Conservation (phyloP, 2,329 filamentous ascomycete genomes). For the Penicillium sp. region DNA sequence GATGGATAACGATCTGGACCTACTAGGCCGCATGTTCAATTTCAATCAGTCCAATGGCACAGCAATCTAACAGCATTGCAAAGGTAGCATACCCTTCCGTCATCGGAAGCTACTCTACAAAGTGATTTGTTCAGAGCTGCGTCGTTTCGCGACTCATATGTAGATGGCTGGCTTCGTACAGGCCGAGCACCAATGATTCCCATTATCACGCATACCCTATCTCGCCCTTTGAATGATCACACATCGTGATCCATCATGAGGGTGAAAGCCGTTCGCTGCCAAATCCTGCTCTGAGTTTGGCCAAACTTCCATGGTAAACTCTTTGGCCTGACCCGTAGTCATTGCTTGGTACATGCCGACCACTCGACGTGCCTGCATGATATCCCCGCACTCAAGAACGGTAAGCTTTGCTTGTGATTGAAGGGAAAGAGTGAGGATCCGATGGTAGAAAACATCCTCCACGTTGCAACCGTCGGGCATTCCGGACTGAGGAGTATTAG, state of each 20-base stretch:
- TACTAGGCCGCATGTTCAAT: slow-evolving; percentile 9
- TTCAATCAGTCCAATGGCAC: neutral
- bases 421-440: slow-evolving; percentile 28
- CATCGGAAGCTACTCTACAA: neutral
- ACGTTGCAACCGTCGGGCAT: slow-evolving; percentile 1
- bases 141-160: neutral
- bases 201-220: neutral
- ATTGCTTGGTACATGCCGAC: slow-evolving; percentile 19
- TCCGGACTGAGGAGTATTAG: slow-evolving; percentile 19
- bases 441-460: slow-evolving; percentile 39
- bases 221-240: slow-evolving; percentile 17
- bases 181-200: neutral
- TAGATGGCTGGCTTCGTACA: neutral
- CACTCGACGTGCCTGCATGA: slow-evolving; percentile 34
- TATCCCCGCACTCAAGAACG: slow-evolving; percentile 40
- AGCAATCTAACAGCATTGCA: neutral
- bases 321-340: neutral
- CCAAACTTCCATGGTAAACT: slow-evolving; percentile 16
- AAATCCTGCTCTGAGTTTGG: slow-evolving; percentile 17
- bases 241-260: slow-evolving; percentile 19
- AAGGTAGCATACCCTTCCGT: neutral
- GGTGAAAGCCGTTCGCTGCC: slow-evolving; percentile 20
- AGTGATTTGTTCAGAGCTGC: neutral
- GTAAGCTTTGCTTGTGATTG: slow-evolving; percentile 27
- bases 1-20: slow-evolving; percentile 9